Evolutionary conservation across 345 rosid genomes (phyloP).

Genomic region (Erysimum cheiranthoides): DNA sequence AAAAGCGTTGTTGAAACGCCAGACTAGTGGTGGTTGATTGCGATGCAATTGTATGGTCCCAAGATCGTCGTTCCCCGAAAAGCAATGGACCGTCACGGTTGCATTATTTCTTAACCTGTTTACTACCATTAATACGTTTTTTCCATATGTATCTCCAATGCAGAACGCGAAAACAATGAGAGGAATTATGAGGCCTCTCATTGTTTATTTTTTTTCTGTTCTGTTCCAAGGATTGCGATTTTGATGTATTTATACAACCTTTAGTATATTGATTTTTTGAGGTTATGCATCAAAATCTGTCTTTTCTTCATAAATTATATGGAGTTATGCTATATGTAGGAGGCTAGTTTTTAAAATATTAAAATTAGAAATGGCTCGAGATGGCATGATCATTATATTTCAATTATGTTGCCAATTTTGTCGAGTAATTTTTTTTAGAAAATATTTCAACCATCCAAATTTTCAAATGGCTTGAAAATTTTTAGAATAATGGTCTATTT

Average conservation of each 20-base stretch:
- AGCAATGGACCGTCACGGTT: conserved; percentile 5
- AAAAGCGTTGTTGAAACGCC: conserved; percentile 1
- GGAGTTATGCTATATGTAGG: not conserved
- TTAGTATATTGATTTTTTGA: not conserved
- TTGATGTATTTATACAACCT: conserved; percentile 9
- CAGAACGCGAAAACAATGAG: conserved; percentile 29
- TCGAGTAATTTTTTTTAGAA: not conserved
- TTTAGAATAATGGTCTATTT: not conserved
- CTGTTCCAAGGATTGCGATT: not conserved
- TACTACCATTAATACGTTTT: conserved; percentile 22
- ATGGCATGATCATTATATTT: not conserved
- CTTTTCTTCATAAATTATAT: conserved; percentile 16
- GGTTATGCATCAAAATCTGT: conserved; percentile 36
- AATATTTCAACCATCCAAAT: not conserved
- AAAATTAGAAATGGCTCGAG: not conserved
- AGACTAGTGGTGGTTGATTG: not conserved
- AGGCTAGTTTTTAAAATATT: conserved; percentile 4
- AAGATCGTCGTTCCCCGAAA: conserved; percentile 4
- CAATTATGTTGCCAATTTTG: not conserved
- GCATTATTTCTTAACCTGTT: not conserved
- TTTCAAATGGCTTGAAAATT: not conserved
- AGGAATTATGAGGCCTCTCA: conserved; percentile 16
- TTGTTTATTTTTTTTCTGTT: not conserved
- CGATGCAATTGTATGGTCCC: not conserved
- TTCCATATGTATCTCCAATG: conserved; percentile 18